Conservation (phyloP, 1,284 basidiomycete species). For the Thecaphora thlaspeos region DNA sequence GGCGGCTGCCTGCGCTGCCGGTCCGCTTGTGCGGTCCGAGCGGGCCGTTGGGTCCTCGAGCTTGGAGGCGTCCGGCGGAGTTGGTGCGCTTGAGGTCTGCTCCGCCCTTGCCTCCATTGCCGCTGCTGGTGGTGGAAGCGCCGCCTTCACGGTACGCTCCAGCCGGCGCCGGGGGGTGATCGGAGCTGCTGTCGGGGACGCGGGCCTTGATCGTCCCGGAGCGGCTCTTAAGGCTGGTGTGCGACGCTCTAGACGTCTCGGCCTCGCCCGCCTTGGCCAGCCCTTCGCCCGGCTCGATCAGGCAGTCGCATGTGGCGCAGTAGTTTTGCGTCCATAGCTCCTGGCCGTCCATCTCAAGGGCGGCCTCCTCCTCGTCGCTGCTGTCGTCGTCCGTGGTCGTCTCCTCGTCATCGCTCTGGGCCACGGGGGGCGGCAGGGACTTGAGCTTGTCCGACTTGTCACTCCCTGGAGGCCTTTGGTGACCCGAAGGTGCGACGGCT, state of each 20-base stretch:
- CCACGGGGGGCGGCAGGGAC: neutral
- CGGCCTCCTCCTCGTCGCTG: constrained; percentile 36
- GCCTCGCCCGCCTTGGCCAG: constrained; percentile 14
- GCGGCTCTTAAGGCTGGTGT: constrained; percentile 36
- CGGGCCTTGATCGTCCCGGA: constrained; percentile 43
- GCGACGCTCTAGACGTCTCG: neutral
- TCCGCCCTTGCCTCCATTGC: neutral
- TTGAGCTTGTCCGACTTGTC: constrained; percentile 7
- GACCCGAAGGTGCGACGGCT: neutral
- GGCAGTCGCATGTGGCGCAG: constrained; percentile 47
- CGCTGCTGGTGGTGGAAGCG: neutral
- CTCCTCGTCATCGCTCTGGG: constrained; percentile 17
- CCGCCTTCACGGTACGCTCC: no score
- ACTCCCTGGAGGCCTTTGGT: neutral
- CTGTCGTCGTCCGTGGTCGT: constrained; percentile 25
- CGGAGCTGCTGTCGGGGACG: constrained; percentile 3
- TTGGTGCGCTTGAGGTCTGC: constrained; percentile 31
- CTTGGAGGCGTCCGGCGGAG: constrained; percentile 42
- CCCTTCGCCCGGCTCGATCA: constrained; percentile 47
- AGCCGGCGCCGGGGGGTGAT: no score
- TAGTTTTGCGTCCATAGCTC: constrained; percentile 50
- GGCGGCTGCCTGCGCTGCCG: constrained; percentile 42
- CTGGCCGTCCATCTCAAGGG: constrained; percentile 51
- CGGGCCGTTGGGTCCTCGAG: constrained; percentile 27
- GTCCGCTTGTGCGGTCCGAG: constrained; percentile 39